Evolutionary conservation across 75 land plant genomes (phyloP), one percentile per base, ranked within the genome.

Genomic region (Isoetes taiwanensis): DNA sequence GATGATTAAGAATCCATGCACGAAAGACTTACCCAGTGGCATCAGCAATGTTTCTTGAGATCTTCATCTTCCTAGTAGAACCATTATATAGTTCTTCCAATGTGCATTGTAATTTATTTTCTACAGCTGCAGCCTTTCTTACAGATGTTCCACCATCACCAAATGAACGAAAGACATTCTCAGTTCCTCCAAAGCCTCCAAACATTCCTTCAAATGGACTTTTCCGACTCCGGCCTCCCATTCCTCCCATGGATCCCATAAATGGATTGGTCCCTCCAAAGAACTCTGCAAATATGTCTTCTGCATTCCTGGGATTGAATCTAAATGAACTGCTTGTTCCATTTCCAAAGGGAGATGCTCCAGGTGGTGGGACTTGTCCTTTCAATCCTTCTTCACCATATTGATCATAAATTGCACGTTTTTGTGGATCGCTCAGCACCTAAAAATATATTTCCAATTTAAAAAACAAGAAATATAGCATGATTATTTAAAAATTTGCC

Each of bases 361-460:
- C 67, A 2, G 71, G 63, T 20, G 84, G 77, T 19, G 82, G 77
- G 37, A 79, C 81, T 55, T 72, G 68, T 12, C 87, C 89, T 46
- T 80, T 87, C 57, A 87, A 35, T 2, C 95, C 95, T 67, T 88
- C 95, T 59, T 84, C 95, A 17, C 95, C 95, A 64, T 84, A 74
- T 28, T 81, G 90, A 79, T 88, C 95, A 66, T 84, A 88, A 32
- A 79, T 59, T 20, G 61, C 64, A 35, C 78, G 63, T 64, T 85
- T 88, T 53, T 88, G 82, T 5, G 78, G 72, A 62, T 88, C 90
- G 54, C 95, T 84, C 23, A 88, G 37, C 31, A 88, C 95, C 90
- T 85, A 31, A n/a, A n/a, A n/a, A n/a, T n/a, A n/a, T n/a, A n/a
- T n/a, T n/a, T n/a, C n/a, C n/a, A n/a, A n/a, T n/a, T n/a, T n/a